Conservation (phyloP, 108 stramenopile species). For the Chaetoceros muelleri region DNA sequence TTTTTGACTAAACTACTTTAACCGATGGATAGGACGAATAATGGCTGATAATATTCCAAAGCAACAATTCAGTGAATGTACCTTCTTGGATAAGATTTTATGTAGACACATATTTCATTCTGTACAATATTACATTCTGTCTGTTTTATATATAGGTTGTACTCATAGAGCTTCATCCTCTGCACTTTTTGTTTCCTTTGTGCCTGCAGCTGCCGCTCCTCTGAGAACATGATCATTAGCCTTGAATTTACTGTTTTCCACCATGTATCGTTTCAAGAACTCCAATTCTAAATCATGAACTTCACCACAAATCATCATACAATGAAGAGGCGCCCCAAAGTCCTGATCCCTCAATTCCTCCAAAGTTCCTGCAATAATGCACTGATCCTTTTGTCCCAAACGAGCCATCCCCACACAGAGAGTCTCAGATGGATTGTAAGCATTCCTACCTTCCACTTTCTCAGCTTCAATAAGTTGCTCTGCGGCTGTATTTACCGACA, state of each 20-base stretch:
- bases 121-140: too few species aligned
- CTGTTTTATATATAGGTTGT: too few species aligned
- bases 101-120: too few species aligned
- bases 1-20: background rate
- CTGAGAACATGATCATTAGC: constrained; percentile 15
- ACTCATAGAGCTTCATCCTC: too few species aligned
- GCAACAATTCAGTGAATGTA: too few species aligned
- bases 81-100: too few species aligned
- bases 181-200: too few species aligned
- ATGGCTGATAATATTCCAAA: too few species aligned
- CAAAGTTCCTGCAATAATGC: constrained; percentile 88
- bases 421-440: constrained; percentile 50
- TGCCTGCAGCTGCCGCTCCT: background rate
- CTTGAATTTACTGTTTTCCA: constrained; percentile 50
- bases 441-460: constrained; percentile 43
- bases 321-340: constrained; percentile 93
- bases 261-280: constrained; percentile 50
- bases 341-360: constrained; percentile 79
- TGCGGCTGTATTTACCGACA: constrained; percentile 86
- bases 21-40: too few species aligned
- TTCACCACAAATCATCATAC: constrained; percentile 90
- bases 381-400: constrained; percentile 87
- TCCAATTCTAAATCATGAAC: constrained; percentile 91
- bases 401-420: constrained; percentile 90
- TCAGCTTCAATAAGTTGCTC: constrained; percentile 92